Evolutionary conservation across 2,329 filamentous ascomycete genomes (phyloP).

Genomic region (Pseudofabraea citricarpa): DNA sequence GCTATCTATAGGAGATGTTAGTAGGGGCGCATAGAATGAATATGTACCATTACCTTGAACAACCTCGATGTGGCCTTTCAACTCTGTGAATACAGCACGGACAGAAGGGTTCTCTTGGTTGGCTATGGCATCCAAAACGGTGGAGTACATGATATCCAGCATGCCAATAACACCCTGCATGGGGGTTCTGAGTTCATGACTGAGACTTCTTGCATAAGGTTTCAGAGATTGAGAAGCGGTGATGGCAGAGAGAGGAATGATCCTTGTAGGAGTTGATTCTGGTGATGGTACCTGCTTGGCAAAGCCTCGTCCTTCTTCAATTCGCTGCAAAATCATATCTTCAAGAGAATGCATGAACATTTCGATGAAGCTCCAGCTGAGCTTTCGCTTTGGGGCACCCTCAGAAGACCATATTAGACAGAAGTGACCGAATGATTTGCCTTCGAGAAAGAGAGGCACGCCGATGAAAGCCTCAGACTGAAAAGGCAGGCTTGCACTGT

Average conservation of each 20-base stretch:
- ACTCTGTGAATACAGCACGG: constrained; percentile 51
- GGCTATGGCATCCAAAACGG: constrained; percentile 60
- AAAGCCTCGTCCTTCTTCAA: constrained; percentile 49
- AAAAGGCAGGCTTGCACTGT: constrained; percentile 41
- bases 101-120: constrained; percentile 44
- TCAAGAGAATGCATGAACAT: constrained; percentile 65
- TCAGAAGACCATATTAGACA: constrained; percentile 67
- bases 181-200: constrained; percentile 66
- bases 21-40: background rate
- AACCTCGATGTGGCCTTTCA: constrained; percentile 66
- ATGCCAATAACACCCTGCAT: constrained; percentile 75
- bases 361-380: constrained; percentile 64
- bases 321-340: constrained; percentile 56
- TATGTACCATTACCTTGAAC: constrained; percentile 58
- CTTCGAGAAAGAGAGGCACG: constrained; percentile 59
- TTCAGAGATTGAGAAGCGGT: constrained; percentile 61
- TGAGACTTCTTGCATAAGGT: constrained; percentile 67
- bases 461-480: constrained; percentile 63
- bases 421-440: constrained; percentile 65
- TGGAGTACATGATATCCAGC: constrained; percentile 73
- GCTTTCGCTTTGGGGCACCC: constrained; percentile 46
- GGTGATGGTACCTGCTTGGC: constrained; percentile 23
- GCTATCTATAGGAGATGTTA: constrained; percentile 46
- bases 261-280: constrained; percentile 28
- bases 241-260: constrained; percentile 50